phyloP scores from a whole-genome alignment of 139 green algal species.

The Chlorella sp. region DNA sequence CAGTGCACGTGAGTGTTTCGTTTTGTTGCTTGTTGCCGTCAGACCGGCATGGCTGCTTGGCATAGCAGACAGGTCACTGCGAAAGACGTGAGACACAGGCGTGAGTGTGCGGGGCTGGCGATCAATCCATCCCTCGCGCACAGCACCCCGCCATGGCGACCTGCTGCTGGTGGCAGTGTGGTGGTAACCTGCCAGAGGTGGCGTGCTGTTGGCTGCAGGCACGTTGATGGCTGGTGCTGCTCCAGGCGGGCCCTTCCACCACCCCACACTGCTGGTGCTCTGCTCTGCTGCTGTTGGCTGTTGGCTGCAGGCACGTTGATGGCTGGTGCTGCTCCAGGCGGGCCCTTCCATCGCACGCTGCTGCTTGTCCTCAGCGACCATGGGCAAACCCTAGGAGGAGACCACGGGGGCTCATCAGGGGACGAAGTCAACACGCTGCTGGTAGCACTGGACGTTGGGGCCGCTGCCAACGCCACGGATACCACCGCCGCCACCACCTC shows the following conservation, averaged over 20 bases:
- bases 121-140: too few relatives aligned
- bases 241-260: neutral
- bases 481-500: too few relatives aligned
- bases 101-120: too few relatives aligned
- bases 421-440: constrained; percentile 77
- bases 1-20: too few relatives aligned
- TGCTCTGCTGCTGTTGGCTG: neutral
- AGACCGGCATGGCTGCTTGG: too few relatives aligned
- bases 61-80: too few relatives aligned
- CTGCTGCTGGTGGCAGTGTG: constrained; percentile 24
- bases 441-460: constrained; percentile 52
- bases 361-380: constrained; percentile 94
- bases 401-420: constrained; percentile 86
- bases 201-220: neutral
- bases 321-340: constrained; percentile 25
- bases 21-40: too few relatives aligned
- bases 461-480: neutral
- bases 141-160: too few relatives aligned
- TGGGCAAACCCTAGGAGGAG: constrained; percentile 80
- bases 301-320: constrained; percentile 31
- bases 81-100: too few relatives aligned
- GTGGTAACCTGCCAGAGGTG: neutral
- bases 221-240: neutral
- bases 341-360: constrained; percentile 59
- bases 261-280: neutral